A percentile compares a stretch with the other conserved stretches of the same genome.
These are phyloP conservation scores for Phytophthora cactorum DNA, from an alignment of 352 stramenopile species.

Conservation along the genomic window DNA sequence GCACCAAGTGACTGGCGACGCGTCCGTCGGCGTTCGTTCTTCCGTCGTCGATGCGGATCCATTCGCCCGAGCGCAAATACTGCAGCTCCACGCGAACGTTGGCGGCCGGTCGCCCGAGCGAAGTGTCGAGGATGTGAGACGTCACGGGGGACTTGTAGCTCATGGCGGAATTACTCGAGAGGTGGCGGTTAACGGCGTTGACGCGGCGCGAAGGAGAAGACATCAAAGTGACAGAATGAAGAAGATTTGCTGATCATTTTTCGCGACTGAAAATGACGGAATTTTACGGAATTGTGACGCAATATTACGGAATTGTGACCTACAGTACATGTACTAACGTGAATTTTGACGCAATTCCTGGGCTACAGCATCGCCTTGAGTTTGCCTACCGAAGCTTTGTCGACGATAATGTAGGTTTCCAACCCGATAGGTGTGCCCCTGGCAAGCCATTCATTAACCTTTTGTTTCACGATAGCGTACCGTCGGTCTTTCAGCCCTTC, in stretches of 20 bases:
- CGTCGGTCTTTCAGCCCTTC: neutral
- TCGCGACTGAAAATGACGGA: too few species aligned
- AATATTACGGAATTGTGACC: too few species aligned
- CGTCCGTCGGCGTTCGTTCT: slow-evolving; percentile 85
- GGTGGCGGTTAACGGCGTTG: slow-evolving; percentile 23
- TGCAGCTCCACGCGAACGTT: slow-evolving; percentile 80
- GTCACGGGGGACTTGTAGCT: slow-evolving; percentile 77
- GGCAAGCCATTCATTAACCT: neutral
- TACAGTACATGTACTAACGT: too few species aligned
- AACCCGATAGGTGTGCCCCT: neutral
- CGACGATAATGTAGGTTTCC: neutral
- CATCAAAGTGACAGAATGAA: slow-evolving; percentile 8
- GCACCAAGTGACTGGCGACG: slow-evolving; percentile 48
- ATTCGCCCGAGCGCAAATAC: slow-evolving; percentile 36
- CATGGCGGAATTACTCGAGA: slow-evolving; percentile 31
- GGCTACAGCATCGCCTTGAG: neutral
- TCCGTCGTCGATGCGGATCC: slow-evolving; percentile 51
- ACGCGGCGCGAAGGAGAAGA: slow-evolving; percentile 21
- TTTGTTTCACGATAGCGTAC: neutral
- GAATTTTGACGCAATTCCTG: neutral
- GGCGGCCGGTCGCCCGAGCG: slow-evolving; percentile 67
- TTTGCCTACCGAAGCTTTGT: neutral
- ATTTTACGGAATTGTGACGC: too few species aligned
- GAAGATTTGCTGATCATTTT: slow-evolving; percentile 1
- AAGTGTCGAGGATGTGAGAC: slow-evolving; percentile 90